These are phyloP conservation scores for Pseudocercospora eumusae DNA, from an alignment of 2,329 filamentous ascomycete genomes.

Conservation along the genomic window DNA sequence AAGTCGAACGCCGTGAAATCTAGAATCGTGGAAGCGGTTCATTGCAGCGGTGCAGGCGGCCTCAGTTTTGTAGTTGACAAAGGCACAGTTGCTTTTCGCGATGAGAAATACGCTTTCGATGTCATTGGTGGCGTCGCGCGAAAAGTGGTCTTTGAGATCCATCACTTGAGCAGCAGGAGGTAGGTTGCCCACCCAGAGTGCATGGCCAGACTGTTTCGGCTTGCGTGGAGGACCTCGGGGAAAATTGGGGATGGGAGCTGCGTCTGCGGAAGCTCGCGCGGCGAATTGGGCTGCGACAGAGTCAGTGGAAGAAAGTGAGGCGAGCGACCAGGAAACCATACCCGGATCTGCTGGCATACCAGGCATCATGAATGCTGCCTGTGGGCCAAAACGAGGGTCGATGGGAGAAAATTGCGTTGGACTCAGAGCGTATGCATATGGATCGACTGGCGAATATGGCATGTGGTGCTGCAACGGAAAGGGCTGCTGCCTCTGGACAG, in stretches of 20 bases:
- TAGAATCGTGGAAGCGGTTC: slow-evolving; percentile 83
- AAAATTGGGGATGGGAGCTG: slow-evolving; percentile 37
- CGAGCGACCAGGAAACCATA: slow-evolving; percentile 5
- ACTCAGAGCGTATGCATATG: slow-evolving; percentile 31
- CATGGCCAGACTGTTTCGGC: slow-evolving; percentile 73
- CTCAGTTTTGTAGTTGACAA: slow-evolving; percentile 91
- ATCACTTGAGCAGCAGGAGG: slow-evolving; percentile 80
- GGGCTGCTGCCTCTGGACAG: slow-evolving; percentile 23
- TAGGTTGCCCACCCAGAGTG: slow-evolving; percentile 93
- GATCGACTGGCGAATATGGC: slow-evolving; percentile 30
- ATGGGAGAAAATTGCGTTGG: slow-evolving; percentile 29
- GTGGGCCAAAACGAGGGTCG: slow-evolving; percentile 30
- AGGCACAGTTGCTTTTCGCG: slow-evolving; percentile 95
- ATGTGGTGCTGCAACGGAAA: slow-evolving; percentile 28
- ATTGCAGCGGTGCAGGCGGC: slow-evolving; percentile 73
- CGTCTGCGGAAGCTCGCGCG: slow-evolving; percentile 26
- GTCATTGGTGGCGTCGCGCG: slow-evolving; percentile 69
- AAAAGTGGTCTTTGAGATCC: slow-evolving; percentile 88
- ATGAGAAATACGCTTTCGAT: slow-evolving; percentile 92
- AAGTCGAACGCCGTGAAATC: slow-evolving; percentile 80
- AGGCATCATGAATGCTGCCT: slow-evolving; percentile 24
- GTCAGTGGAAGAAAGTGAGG: slow-evolving; percentile 8
- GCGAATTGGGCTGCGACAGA: slow-evolving; percentile 26
- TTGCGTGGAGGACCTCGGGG: slow-evolving; percentile 67
- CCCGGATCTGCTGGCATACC: slow-evolving; percentile 25